Conservation (phyloP, 257 asterid genomes). For the Sherardia arvensis region DNA sequence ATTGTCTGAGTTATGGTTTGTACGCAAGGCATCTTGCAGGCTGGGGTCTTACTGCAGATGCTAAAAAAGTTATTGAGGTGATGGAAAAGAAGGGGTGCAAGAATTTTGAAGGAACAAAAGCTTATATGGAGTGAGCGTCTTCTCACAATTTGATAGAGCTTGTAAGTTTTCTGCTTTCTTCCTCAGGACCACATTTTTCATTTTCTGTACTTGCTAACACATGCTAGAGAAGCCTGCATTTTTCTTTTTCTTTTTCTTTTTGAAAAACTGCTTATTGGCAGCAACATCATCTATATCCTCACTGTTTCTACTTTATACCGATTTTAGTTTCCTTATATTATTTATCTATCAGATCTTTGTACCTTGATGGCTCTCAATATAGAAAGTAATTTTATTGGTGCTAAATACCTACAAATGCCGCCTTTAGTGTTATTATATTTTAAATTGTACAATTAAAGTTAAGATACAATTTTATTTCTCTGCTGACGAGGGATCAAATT, state of each 20-base stretch:
- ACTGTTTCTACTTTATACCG: not conserved
- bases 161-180: conserved; percentile 11
- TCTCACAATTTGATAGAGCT: not conserved
- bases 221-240: not conserved
- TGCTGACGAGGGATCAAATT: not conserved
- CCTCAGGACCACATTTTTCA: not conserved
- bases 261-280: not conserved
- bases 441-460: not conserved
- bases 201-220: conserved; percentile 1
- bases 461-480: not conserved
- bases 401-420: not conserved
- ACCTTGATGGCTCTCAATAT: not conserved
- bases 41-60: conserved; percentile 49
- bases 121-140: no score
- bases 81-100: conserved; percentile 40
- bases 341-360: not conserved
- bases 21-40: conserved; percentile 33
- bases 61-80: conserved; percentile 43
- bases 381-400: not conserved
- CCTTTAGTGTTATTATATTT: not conserved
- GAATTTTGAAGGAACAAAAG: not conserved
- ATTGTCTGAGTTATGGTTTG: conserved; percentile 56
- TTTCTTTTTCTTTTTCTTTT: not conserved
- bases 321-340: not conserved
- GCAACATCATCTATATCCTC: not conserved